A percentile compares a stretch with the other conserved stretches of the same genome.
phyloP scores from a whole-genome alignment of 306 rosid species.

The Sechiopsis laciniata region DNA sequence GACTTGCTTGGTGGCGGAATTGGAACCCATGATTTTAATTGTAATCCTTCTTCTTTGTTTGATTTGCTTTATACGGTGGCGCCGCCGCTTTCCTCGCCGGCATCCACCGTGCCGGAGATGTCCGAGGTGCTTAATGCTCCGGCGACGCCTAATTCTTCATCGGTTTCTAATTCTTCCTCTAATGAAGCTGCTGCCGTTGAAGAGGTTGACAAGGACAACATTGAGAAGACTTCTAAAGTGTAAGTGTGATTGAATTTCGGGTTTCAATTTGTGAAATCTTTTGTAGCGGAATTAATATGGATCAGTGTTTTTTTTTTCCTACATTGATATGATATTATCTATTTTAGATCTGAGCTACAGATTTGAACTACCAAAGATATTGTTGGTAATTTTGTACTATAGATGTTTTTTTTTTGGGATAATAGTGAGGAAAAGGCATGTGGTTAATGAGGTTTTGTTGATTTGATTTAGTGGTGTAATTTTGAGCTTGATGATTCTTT shows the following conservation, averaged over 20 bases:
- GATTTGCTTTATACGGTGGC: constrained; percentile 35
- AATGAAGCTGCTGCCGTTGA: constrained; percentile 32
- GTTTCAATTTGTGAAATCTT: not conserved
- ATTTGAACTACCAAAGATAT: not conserved
- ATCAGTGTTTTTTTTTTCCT: not conserved
- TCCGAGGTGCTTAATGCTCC: constrained; percentile 73
- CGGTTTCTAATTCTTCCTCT: constrained; percentile 54
- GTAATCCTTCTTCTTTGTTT: constrained; percentile 35
- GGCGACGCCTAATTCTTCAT: constrained; percentile 53
- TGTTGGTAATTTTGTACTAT: not conserved
- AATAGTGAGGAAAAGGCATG: constrained; percentile 1
- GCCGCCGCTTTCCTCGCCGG: constrained; percentile 31
- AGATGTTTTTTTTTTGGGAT: not conserved
- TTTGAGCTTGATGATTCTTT: not conserved
- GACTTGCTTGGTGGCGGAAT: constrained; percentile 30
- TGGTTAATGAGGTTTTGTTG: not conserved
- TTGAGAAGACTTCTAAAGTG: constrained; percentile 56
- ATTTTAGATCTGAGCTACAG: not conserved
- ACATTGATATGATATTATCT: no score
- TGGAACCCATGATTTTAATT: constrained; percentile 23
- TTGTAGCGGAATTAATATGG: no score
- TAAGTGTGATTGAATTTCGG: constrained; percentile 29
- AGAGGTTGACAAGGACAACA: constrained; percentile 39
- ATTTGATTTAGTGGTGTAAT: not conserved
- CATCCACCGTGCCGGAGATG: constrained; percentile 38